A percentile compares a stretch with the other conserved stretches of the same genome.
These are phyloP conservation scores for Phlyctochytrium arcticum DNA, from an alignment of 192 early-diverging fungal species.

Conservation along the genomic window DNA sequence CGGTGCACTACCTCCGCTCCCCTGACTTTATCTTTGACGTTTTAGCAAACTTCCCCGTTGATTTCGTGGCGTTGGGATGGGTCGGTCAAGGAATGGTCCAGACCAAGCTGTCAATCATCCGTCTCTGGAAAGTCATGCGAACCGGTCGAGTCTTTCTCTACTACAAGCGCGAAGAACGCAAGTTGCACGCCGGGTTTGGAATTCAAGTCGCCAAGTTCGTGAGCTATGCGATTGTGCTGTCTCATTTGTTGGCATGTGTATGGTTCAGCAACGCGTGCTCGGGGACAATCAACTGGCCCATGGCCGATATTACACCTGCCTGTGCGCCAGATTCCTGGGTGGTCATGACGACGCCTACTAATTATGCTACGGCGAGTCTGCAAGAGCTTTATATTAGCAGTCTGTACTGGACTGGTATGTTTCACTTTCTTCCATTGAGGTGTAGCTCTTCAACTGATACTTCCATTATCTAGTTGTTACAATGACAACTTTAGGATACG, in stretches of 20 bases:
- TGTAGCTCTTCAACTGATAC: neutral
- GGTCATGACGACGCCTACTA: neutral
- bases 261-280: constrained; percentile 46
- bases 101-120: constrained; percentile 27
- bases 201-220: constrained; percentile 46
- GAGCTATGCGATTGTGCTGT: constrained; percentile 33
- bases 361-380: neutral
- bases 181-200: constrained; percentile 40
- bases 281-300: constrained; percentile 17
- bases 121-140: constrained; percentile 41
- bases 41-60: constrained; percentile 39
- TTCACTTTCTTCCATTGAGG: neutral
- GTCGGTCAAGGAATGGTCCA: constrained; percentile 9
- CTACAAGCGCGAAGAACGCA: constrained; percentile 39
- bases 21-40: constrained; percentile 45
- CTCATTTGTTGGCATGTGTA: constrained; percentile 39
- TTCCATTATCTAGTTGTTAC: constrained; percentile 31
- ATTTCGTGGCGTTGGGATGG: constrained; percentile 42
- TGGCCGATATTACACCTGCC: neutral
- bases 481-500: constrained; percentile 51
- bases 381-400: constrained; percentile 33
- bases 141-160: constrained; percentile 33
- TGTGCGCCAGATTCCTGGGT: constrained; percentile 39
- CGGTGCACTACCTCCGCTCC: constrained; percentile 38
- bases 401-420: constrained; percentile 46